A percentile compares a stretch with the other conserved stretches of the same genome.
phyloP scores from a whole-genome alignment of 345 rosid species.

The Leavenworthia alabamica region DNA sequence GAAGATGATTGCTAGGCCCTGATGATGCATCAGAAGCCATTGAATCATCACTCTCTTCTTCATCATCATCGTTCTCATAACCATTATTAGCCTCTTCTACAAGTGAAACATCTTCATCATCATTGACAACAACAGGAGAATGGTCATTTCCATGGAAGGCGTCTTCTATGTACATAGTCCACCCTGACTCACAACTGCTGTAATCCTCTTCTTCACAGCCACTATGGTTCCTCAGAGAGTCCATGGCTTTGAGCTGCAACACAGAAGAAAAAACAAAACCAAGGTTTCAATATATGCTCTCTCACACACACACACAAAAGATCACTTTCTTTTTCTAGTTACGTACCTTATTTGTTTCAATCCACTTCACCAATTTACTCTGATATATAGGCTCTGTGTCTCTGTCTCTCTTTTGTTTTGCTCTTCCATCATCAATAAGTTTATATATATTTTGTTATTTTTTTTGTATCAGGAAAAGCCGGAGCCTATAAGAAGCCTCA shows the following conservation, averaged over 20 bases:
- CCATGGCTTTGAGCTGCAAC: slow-evolving; percentile 35
- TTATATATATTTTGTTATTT: not conserved
- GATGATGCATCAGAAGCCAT: slow-evolving; percentile 83
- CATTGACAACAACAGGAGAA: slow-evolving; percentile 14
- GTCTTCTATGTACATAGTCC: slow-evolving; percentile 61
- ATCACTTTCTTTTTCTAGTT: not conserved
- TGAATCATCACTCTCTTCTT: slow-evolving; percentile 53
- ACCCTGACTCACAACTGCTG: slow-evolving; percentile 53
- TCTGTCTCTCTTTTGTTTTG: slow-evolving; percentile 27
- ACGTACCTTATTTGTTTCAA: slow-evolving; percentile 16
- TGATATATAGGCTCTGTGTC: slow-evolving; percentile 23
- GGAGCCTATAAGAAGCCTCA: slow-evolving; percentile 32
- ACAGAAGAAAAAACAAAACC: slow-evolving; percentile 3
- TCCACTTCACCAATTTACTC: slow-evolving; percentile 23
- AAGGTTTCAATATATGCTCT: not conserved
- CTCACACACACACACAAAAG: not conserved
- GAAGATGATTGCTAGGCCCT: slow-evolving; percentile 46
- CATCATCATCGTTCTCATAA: slow-evolving; percentile 4
- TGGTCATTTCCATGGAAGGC: slow-evolving; percentile 29
- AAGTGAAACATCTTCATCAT: slow-evolving; percentile 18
- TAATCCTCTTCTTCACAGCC: slow-evolving; percentile 30
- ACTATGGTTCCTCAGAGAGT: slow-evolving; percentile 35
- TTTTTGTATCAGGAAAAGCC: slow-evolving; percentile 23
- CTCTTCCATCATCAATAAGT: slow-evolving; percentile 32
- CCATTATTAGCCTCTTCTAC: slow-evolving; percentile 9